Evolutionary conservation across 2,329 filamentous ascomycete genomes (phyloP).

Genomic region (Pseudopyrenochaeta lycopersici): DNA sequence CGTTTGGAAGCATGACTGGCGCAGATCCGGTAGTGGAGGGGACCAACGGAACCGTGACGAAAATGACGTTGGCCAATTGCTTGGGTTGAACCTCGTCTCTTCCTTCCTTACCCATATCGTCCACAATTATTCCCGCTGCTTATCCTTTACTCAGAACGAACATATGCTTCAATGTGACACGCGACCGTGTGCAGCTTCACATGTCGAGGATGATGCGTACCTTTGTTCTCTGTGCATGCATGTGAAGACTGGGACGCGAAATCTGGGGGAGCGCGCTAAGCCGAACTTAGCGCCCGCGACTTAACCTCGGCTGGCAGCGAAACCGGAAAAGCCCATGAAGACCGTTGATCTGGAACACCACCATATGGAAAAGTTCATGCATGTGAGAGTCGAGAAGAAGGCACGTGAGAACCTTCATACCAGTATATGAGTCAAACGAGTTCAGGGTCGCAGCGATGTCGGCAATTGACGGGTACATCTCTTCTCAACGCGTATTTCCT

Average conservation of each 20-base stretch:
- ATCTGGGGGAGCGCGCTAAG: constrained; percentile 11
- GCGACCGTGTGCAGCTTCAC: constrained; percentile 39
- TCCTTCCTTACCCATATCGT: background rate
- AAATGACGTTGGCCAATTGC: constrained; percentile 49
- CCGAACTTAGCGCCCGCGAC: constrained; percentile 8
- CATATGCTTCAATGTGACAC: constrained; percentile 17
- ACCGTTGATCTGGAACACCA: constrained; percentile 12
- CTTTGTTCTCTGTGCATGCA: constrained; percentile 36
- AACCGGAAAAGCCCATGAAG: constrained; percentile 21
- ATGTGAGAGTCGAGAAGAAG: background rate
- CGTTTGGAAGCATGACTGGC: constrained; percentile 24
- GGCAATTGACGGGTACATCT: background rate
- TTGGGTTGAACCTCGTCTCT: constrained; percentile 21
- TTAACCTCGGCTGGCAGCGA: constrained; percentile 20
- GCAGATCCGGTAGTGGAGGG: constrained; percentile 34
- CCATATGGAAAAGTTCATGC: constrained; percentile 2
- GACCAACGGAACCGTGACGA: constrained; percentile 33
- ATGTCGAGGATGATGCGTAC: constrained; percentile 28
- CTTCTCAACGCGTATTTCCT: background rate
- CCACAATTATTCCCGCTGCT: background rate
- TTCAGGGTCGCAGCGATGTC: constrained; percentile 3
- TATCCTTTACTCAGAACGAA: background rate
- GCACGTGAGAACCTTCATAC: constrained; percentile 9
- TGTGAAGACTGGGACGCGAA: constrained; percentile 38
- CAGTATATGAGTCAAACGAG: constrained; percentile 2